Base-by-base conservation (phyloP, 139 green algal genomes). In the Asterochloris sp. region DNA sequence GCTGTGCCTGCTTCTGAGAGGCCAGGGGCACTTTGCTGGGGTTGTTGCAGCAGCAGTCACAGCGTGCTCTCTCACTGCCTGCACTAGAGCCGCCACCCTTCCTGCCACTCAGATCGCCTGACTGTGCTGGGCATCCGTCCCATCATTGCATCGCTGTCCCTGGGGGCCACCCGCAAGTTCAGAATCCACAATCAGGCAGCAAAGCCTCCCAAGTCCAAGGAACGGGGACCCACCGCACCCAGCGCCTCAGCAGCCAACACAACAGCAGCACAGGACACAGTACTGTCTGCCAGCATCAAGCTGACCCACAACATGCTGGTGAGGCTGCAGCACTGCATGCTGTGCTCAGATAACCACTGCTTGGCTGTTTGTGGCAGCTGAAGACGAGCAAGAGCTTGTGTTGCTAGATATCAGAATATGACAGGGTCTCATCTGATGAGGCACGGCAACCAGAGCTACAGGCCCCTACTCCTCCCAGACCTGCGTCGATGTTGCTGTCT, bases 281-380 rank as follows among this genome's bases (percentile, higher is more conserved):
- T 77, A 21, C 21, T 29, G 13, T 73, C 47, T 60, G 78, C 83
- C n/a, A 84, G 88, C 68, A 27, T 87, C 6, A 12, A 66, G 61
- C 82, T 90, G 62, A 67, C 69, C 12, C 86, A 90, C 84, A 88
- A 88, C 79, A 75, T 71, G 62, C 82, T 90, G 75, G 69, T 86
- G 61, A 54, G 38, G 38, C 38, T 54, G 38, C 38, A 54, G 38
- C 38, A 54, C 38, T 54, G 38, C 38, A 68, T 83, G 21, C 80
- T 86, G 78, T 83, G 78, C 28, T 78, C 13, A 4, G 6, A 54
- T 54, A 54, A 2, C 6, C 38, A 2, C 4, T 54, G 38, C 38
- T 54, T 54, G 38, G 38, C 38, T 54, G 38, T 54, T 54, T 54
- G 38, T 54, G 38, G 38, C 38, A 54, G 38, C 38, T 54, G 38